Base-by-base conservation (phyloP, 768 basidiomycete species). In the Fomitopsis pulvina region DNA sequence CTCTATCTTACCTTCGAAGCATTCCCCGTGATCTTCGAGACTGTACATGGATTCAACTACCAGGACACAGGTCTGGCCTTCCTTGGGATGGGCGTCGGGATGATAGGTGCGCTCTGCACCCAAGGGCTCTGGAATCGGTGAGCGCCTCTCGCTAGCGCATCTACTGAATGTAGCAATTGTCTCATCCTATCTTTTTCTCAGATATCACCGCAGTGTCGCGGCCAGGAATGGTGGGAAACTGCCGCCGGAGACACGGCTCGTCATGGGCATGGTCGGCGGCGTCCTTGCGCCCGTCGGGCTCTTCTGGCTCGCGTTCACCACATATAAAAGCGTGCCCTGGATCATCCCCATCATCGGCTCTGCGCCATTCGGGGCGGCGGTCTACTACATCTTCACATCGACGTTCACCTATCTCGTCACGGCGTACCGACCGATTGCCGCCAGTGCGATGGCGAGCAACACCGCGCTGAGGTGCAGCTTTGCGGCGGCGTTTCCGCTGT, bases 381-480 rank as follows among this genome's bases (percentile, higher is more conserved):
- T 77, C 39, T 67, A 73, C 58, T 87, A 78, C 54, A 78, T 81
- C 37, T 91, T 85, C 67, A 81, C 81, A 0, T 77, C 78, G 7
- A 79, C 79, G 3, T 87, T 86, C 66, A 83, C 73, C 62, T 79
- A 74, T 58, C 68, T 78, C 43, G 77, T 78, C 18, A 69, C 71
- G 18, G 72, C 75, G 10, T 77, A 76, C 56, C 70, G 75, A 11
- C 74, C 75, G 1, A 66, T 75, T 30, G 75, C 78, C 0, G 75
- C 79, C 1, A 81, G 78, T 38, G 84, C 87, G 0, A 74, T 84
- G 60, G 79, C 86, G 0, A 76, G 81, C 66, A 92, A 92, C 60
- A 65, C 66, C 1, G 77, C 77, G 41, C 52, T 77, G 51, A 63
- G 81, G 1, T 70, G 65, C 10, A 57, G 65, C 0, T 78, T 81